phyloP scores from a whole-genome alignment of 495 filamentous ascomycete genomes.

The Aspergillus ostianus region DNA sequence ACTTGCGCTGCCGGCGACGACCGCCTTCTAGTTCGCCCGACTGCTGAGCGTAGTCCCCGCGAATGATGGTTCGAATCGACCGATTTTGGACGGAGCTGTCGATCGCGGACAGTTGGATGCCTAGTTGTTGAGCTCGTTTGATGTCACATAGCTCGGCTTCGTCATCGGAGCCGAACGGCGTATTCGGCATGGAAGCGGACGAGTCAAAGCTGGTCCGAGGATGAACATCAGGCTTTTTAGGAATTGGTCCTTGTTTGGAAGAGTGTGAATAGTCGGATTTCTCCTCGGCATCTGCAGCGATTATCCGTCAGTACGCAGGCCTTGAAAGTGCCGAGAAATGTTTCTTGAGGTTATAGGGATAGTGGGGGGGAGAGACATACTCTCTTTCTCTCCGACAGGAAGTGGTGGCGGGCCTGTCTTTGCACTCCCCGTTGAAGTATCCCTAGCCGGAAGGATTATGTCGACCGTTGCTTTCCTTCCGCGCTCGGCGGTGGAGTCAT shows the following conservation, averaged over 20 bases:
- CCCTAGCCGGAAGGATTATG: background rate
- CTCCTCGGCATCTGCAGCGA: background rate
- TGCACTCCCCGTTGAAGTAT: background rate
- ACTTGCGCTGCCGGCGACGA: constrained; percentile 72
- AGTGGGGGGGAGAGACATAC: constrained; percentile 44
- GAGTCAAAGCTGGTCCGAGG: constrained; percentile 79
- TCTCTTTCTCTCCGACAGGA: constrained; percentile 50
- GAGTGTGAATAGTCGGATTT: constrained; percentile 16
- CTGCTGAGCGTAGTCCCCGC: constrained; percentile 76
- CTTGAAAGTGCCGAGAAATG: background rate
- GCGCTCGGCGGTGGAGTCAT: constrained; percentile 29
- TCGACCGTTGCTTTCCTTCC: constrained; percentile 1
- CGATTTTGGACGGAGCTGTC: constrained; percentile 72
- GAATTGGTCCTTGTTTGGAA: constrained; percentile 22
- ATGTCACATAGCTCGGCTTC: constrained; percentile 84
- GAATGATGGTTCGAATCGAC: constrained; percentile 81
- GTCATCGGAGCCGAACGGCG: constrained; percentile 80
- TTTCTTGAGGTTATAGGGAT: background rate
- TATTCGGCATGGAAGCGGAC: constrained; percentile 63
- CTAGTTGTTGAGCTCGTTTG: constrained; percentile 77
- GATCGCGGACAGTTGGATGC: constrained; percentile 75
- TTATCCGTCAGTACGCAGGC: background rate
- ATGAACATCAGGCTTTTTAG: constrained; percentile 67
- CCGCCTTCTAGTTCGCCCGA: constrained; percentile 73
- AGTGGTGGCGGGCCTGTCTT: background rate